Conservation (phyloP, 2,329 filamentous ascomycete genomes). For the Teratosphaeria nubilosa region DNA sequence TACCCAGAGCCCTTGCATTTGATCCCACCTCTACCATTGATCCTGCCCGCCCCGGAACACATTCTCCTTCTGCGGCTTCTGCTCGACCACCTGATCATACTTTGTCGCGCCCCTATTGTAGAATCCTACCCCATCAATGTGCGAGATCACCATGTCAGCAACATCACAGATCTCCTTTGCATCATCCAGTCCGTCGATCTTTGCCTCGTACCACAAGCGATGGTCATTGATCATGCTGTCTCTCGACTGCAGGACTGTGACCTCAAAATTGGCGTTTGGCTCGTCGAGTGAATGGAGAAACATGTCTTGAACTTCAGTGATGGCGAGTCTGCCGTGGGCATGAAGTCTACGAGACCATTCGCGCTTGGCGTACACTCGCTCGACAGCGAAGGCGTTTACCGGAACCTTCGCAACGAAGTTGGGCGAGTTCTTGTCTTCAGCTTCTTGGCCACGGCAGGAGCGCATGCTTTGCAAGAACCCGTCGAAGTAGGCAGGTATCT, state of each 20-base stretch:
- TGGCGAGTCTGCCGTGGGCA: neutral
- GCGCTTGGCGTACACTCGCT: constrained; percentile 10
- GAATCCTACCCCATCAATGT: constrained; percentile 14
- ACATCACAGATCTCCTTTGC: constrained; percentile 3
- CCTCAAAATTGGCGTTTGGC: constrained; percentile 6
- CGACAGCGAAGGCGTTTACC: constrained; percentile 5
- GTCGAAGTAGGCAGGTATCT: neutral
- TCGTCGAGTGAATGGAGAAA: neutral
- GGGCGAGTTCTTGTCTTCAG: neutral
- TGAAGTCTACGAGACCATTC: constrained; percentile 3
- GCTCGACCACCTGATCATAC: neutral
- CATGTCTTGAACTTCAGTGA: constrained; percentile 6
- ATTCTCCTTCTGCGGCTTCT: neutral
- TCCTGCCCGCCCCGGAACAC: neutral
- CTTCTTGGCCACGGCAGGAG: neutral
- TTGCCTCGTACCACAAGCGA: constrained; percentile 16
- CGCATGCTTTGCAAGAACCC: constrained; percentile 5
- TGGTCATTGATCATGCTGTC: constrained; percentile 2
- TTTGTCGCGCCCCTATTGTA: constrained; percentile 2
- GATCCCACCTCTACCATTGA: neutral
- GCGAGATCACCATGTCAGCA: constrained; percentile 6
- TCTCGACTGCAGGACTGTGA: neutral
- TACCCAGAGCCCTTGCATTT: neutral
- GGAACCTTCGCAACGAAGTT: constrained; percentile 6
- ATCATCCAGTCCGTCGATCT: constrained; percentile 2